A percentile compares a stretch with the other conserved stretches of the same genome.
phyloP scores from a whole-genome alignment of 306 rosid genomes.

The cucumber (Cucumis sativus) region DNA sequence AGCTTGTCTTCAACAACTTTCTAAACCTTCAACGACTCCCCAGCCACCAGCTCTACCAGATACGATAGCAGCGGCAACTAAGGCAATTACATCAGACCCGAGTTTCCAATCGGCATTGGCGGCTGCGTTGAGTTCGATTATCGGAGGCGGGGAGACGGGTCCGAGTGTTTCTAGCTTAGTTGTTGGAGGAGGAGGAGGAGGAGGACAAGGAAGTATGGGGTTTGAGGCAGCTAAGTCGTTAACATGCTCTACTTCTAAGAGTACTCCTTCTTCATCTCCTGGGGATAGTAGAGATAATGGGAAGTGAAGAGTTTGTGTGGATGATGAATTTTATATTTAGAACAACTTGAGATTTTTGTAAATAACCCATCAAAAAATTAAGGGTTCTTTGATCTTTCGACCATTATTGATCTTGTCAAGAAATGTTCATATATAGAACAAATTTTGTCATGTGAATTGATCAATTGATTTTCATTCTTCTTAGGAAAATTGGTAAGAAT shows the following conservation, averaged over 20 bases:
- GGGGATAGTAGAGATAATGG: constrained; percentile 27
- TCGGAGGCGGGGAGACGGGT: constrained; percentile 31
- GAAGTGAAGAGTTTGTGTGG: not conserved
- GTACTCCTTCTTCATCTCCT: constrained; percentile 47
- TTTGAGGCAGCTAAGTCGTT: constrained; percentile 27
- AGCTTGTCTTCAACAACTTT: constrained; percentile 31
- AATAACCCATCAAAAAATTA: not conserved
- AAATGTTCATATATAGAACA: constrained; percentile 1
- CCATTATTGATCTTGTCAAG: not conserved
- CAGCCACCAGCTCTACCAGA: constrained; percentile 19
- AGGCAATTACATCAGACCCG: constrained; percentile 75
- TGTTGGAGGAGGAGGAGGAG: constrained; percentile 30
- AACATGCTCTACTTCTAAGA: constrained; percentile 46
- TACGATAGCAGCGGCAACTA: constrained; percentile 77
- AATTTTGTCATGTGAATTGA: not conserved
- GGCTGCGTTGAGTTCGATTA: constrained; percentile 57
- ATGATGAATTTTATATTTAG: not conserved
- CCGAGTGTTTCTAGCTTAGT: constrained; percentile 10
- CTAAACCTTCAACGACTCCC: not conserved
- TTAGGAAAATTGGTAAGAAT: too few relatives aligned
- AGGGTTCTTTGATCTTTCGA: not conserved
- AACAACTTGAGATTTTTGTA: not conserved
- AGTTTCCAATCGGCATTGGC: constrained; percentile 77
- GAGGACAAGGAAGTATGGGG: constrained; percentile 6
- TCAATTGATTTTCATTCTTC: not conserved